These are phyloP conservation scores for Epichloe coenophiala DNA, from an alignment of 2,329 filamentous ascomycete genomes.

Conservation along the genomic window DNA sequence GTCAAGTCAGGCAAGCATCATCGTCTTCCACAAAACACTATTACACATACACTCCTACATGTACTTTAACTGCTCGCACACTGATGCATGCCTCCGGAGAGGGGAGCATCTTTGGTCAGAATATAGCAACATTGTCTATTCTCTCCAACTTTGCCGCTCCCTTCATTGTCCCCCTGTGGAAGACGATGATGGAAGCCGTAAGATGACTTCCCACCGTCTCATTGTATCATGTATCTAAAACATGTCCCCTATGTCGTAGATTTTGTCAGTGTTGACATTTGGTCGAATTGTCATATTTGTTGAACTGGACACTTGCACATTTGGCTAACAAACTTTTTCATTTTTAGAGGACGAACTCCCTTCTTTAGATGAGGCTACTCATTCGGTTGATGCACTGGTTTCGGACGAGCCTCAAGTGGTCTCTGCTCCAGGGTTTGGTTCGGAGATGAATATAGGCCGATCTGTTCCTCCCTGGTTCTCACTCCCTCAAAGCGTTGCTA, in stretches of 20 bases:
- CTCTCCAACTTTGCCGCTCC: constrained; percentile 20
- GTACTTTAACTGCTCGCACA: constrained; percentile 47
- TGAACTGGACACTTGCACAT: constrained; percentile 12
- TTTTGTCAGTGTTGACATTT: constrained; percentile 6
- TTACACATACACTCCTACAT: constrained; percentile 26
- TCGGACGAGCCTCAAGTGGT: constrained; percentile 35
- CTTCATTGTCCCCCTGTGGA: constrained; percentile 31
- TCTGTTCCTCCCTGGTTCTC: constrained; percentile 19
- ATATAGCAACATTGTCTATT: constrained; percentile 28
- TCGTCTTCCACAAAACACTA: constrained; percentile 45
- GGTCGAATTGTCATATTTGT: constrained; percentile 16
- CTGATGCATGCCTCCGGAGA: constrained; percentile 15
- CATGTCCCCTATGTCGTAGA: constrained; percentile 5
- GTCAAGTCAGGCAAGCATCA: constrained; percentile 51
- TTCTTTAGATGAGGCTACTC: constrained; percentile 45
- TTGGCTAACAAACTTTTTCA: constrained; percentile 25
- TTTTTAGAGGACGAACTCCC: constrained; percentile 49
- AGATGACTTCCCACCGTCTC: constrained; percentile 26
- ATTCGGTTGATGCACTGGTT: constrained; percentile 56
- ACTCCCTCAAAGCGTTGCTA: constrained; percentile 7
- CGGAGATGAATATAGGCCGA: constrained; percentile 7
- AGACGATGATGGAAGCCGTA: constrained; percentile 51
- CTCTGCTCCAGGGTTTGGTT: constrained; percentile 1
- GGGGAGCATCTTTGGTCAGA: constrained; percentile 25
- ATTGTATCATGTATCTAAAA: constrained; percentile 6